Percentiles rank a stretch among this genome's conserved stretches.
phyloP scores from a whole-genome alignment of 345 rosid species.

The Pistacia integerrima region DNA sequence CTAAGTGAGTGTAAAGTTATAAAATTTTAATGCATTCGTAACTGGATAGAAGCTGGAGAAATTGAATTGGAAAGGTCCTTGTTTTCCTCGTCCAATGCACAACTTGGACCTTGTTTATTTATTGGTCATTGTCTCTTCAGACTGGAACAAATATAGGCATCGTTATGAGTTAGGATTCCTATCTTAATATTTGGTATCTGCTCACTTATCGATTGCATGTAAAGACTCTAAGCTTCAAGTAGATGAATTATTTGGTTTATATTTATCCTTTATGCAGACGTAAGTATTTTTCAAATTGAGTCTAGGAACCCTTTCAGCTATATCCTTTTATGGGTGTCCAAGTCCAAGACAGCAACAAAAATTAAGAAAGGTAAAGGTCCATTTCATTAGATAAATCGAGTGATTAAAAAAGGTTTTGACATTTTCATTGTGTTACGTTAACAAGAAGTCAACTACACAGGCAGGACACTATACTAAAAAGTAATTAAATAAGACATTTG shows the following conservation, averaged over 20 bases:
- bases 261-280: too few relatives aligned
- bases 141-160: not conserved
- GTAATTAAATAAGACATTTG: not conserved
- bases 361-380: not conserved
- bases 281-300: not conserved
- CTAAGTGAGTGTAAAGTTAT: not conserved
- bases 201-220: not conserved
- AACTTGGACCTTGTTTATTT: not conserved
- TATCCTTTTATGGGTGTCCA: not conserved
- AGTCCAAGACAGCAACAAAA: not conserved
- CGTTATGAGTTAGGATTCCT: not conserved
- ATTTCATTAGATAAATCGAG: not conserved
- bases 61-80: slow-evolving; percentile 12
- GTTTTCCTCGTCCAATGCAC: slow-evolving; percentile 18
- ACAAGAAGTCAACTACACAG: not conserved
- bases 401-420: not conserved
- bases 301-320: not conserved
- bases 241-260: not conserved
- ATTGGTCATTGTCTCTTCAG: not conserved
- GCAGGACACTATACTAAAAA: too few relatives aligned
- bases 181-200: not conserved
- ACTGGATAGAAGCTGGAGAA: not conserved
- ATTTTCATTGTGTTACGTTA: not conserved
- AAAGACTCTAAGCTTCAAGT: not conserved
- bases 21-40: not conserved